A percentile compares a stretch with the other conserved stretches of the same genome.
These are phyloP conservation scores for Aspergillus baeticus DNA, from an alignment of 495 filamentous ascomycete genomes.

Conservation along the genomic window DNA sequence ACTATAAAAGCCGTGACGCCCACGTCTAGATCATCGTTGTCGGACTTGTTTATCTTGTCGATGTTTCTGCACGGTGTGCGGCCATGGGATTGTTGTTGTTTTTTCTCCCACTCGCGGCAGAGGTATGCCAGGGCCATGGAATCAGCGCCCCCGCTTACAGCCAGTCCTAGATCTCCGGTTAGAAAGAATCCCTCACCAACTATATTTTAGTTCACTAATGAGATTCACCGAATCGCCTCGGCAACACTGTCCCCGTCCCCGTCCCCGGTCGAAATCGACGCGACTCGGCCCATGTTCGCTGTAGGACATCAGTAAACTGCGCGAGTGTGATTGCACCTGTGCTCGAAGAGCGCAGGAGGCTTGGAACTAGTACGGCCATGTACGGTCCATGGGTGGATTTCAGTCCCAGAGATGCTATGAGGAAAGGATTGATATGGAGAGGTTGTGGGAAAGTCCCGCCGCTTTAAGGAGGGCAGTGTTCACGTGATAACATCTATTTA, in stretches of 20 bases:
- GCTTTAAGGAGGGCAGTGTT: background rate
- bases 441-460: background rate
- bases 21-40: conserved; percentile 21
- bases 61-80: background rate
- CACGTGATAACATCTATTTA: no score
- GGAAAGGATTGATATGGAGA: background rate
- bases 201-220: no score
- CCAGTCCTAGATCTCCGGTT: no score
- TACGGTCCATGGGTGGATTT: background rate
- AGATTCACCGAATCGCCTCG: conserved; percentile 19
- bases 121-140: conserved; percentile 90
- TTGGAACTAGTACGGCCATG: conserved; percentile 14
- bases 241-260: conserved; percentile 14
- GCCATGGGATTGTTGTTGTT: background rate
- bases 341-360: conserved; percentile 6
- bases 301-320: conserved; percentile 55
- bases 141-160: conserved; percentile 90
- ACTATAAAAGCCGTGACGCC: conserved; percentile 67
- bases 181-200: no score
- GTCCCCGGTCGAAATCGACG: conserved; percentile 15
- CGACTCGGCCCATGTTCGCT: conserved; percentile 47
- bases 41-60: no score
- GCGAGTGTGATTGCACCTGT: conserved; percentile 40
- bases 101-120: conserved; percentile 48
- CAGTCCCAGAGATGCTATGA: background rate